Evolutionary conservation across 129 eudicot species (phyloP).

Genomic region (Scalesia atractyloides): DNA sequence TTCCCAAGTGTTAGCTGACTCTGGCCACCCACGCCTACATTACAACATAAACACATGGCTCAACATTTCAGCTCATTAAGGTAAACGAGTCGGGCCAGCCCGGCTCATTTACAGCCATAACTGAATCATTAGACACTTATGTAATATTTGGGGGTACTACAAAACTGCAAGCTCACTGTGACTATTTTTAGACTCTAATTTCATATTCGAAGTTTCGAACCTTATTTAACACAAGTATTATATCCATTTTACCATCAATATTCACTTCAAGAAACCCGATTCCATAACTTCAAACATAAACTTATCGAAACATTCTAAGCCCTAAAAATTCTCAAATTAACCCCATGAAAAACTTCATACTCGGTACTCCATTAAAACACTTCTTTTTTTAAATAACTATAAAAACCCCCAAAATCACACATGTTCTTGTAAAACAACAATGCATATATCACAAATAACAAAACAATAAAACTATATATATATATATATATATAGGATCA

Average conservation of each 20-base stretch:
- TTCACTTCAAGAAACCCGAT: neutral
- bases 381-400: too few relatives aligned
- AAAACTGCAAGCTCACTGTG: neutral
- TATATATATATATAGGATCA: too few relatives aligned
- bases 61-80: too few relatives aligned
- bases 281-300: neutral
- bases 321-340: neutral
- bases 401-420: too few relatives aligned
- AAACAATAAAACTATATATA: too few relatives aligned
- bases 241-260: neutral
- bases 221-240: neutral
- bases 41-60: constrained; percentile 24
- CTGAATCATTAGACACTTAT: neutral
- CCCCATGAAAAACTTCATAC: neutral
- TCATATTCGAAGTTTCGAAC: neutral
- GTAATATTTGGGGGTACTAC: neutral
- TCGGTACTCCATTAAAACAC: constrained; percentile 10
- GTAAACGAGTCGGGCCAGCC: too few relatives aligned
- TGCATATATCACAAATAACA: too few relatives aligned
- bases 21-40: constrained; percentile 98
- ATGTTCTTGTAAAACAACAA: too few relatives aligned
- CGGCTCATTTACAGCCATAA: too few relatives aligned
- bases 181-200: neutral
- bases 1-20: constrained; percentile 90
- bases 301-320: neutral